Base-by-base conservation (phyloP, 306 rosid species). In the Chamaecrista fasciculata region DNA sequence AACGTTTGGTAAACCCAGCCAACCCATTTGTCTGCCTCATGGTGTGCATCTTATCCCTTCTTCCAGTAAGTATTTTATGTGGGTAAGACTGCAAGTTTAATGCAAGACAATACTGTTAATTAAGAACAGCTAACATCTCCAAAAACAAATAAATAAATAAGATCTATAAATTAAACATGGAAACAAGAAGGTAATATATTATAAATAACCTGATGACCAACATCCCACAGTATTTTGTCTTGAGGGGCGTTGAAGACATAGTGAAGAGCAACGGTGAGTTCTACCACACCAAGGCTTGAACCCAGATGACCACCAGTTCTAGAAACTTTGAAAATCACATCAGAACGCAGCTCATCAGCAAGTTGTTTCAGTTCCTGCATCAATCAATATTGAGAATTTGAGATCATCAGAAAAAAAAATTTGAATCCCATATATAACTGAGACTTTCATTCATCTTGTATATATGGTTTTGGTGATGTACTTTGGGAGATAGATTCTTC, bases 131-230 rank as follows among this genome's bases (percentile, higher is more conserved):
- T 66, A 0, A 12, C 61, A 39, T 53, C 51, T 11, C 39, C 28
- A 42, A 5, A 15, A n/a, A n/a, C n/a, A n/a, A n/a, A n/a, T n/a
- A 56, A 44, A 44, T 57, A 34, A 26, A 18, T 2, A 51, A 69
- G 64, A 8, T 53, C 19, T 31, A 57, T 3, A 29, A 2, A 29
- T 5, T 2, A 33, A 11, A 47, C n/a, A n/a, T n/a, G n/a, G 52
- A 21, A 71, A 0, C 23, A 20, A 39, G 49, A 48, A 72, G 58
- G 37, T 34, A 72, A 79, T 57, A 57, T 53, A 46, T 6, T 2
- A n/a, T n/a, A n/a, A n/a, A n/a, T n/a, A 72, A 90, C 98, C 96
- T 92, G 96, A 78, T 93, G 98, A 53, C 98, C 98, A 75, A 93
- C 98, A 67, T 93, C 98, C 98, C 98, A 93, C 37, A 93, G 20